These are phyloP conservation scores for Kazachstania viticola DNA, from an alignment of 805 yeast species.

Conservation along the genomic window DNA sequence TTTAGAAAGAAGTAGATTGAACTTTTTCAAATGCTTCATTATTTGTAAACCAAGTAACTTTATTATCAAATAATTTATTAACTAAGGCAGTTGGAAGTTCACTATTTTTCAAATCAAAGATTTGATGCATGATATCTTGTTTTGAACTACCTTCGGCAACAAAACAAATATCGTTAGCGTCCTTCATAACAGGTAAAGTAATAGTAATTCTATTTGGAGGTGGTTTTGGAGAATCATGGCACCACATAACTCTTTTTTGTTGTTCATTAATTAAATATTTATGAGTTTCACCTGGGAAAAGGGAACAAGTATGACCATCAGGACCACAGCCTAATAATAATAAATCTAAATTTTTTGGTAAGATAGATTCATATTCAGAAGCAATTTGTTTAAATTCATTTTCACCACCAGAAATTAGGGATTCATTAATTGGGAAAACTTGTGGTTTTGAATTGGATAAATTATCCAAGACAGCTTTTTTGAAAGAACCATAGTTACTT, in stretches of 20 bases:
- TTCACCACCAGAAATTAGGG: slow-evolving; percentile 44
- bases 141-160: slow-evolving; percentile 87
- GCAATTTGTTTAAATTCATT: slow-evolving; percentile 49
- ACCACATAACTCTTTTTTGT: slow-evolving; percentile 42
- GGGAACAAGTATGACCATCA: slow-evolving; percentile 90
- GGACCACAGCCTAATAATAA: slow-evolving; percentile 86
- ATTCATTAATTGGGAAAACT: slow-evolving; percentile 54
- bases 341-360: slow-evolving; percentile 50
- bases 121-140: slow-evolving; percentile 56
- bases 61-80: slow-evolving; percentile 40
- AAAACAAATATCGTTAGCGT: slow-evolving; percentile 46
- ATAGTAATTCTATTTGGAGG: slow-evolving; percentile 87
- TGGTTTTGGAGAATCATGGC: slow-evolving; percentile 83
- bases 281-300: slow-evolving; percentile 67
- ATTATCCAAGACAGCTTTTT: slow-evolving; percentile 44
- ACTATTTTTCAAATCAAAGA: slow-evolving; percentile 42
- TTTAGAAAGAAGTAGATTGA: slow-evolving; percentile 2
- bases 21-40: slow-evolving; percentile 48
- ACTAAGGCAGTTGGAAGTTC: slow-evolving; percentile 66
- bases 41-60: slow-evolving; percentile 77
- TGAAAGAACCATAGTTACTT: slow-evolving; percentile 76
- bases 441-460: slow-evolving; percentile 30
- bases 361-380: slow-evolving; percentile 42
- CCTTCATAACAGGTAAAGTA: slow-evolving; percentile 63
- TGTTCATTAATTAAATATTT: slow-evolving; percentile 42